These are phyloP conservation scores for Rhytidiadelphus loreus DNA, from an alignment of 225 moss, liverwort and hornwort species.

Conservation along the genomic window DNA sequence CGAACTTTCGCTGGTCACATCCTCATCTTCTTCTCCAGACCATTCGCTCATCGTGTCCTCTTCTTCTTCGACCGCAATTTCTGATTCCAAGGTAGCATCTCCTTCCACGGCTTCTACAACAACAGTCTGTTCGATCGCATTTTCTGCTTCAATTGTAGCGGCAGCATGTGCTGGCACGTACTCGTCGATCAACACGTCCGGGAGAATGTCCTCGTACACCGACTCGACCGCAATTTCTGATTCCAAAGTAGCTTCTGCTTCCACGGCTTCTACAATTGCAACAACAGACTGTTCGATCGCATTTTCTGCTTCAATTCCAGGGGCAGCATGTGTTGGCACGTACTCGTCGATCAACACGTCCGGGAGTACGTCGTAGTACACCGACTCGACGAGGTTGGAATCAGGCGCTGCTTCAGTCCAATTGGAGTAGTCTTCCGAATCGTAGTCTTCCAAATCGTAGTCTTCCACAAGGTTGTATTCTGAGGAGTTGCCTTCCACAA, in stretches of 20 bases:
- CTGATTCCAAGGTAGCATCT: neutral
- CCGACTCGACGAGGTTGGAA: neutral
- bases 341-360: neutral
- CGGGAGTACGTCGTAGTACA: neutral
- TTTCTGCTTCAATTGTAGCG: neutral
- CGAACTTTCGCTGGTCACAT: too few species aligned
- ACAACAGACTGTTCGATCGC: neutral
- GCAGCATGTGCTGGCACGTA: neutral
- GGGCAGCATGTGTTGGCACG: neutral
- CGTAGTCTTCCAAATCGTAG: neutral
- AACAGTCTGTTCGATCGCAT: neutral
- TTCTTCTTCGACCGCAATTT: neutral
- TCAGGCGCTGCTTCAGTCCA: neutral
- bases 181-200: neutral
- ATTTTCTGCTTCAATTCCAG: neutral
- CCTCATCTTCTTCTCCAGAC: neutral
- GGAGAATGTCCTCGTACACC: neutral
- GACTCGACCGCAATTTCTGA: neutral
- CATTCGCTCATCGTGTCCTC: neutral
- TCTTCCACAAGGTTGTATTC: neutral
- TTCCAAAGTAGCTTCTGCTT: too few species aligned
- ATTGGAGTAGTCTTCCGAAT: neutral
- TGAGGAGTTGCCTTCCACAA: neutral
- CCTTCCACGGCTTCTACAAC: too few species aligned
- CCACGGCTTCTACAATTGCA: neutral